Percentiles rank a stretch among this genome's conserved stretches.
These are phyloP conservation scores for Paspalum notatum DNA, from an alignment of 176 grass and related monocot species.

Conservation along the genomic window DNA sequence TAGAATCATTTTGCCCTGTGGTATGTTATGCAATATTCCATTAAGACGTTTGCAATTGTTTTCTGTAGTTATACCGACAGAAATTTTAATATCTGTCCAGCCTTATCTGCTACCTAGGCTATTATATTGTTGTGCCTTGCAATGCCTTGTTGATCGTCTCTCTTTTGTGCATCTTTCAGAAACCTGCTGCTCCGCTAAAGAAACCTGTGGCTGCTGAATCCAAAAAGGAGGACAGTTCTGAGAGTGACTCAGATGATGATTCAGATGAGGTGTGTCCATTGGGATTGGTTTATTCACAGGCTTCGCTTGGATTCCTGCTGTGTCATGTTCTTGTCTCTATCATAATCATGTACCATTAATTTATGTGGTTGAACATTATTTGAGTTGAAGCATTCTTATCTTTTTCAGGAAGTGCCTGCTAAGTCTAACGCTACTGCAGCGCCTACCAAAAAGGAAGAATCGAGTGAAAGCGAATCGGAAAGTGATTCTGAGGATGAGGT, in stretches of 20 bases:
- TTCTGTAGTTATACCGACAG: too few species aligned
- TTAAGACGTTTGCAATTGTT: too few species aligned
- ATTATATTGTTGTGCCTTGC: background rate
- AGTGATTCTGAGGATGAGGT: slow-evolving; percentile 56
- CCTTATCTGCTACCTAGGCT: background rate
- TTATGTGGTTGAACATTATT: background rate
- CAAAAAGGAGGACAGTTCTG: slow-evolving; percentile 35
- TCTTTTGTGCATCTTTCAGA: slow-evolving; percentile 9
- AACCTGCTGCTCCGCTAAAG: slow-evolving; percentile 43
- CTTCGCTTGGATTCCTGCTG: background rate
- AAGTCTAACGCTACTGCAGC: slow-evolving; percentile 21
- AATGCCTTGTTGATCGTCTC: background rate
- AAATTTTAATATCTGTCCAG: background rate
- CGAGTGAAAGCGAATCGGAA: slow-evolving; percentile 40
- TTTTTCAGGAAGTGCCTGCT: background rate
- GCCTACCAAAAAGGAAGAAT: slow-evolving; percentile 25
- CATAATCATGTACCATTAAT: background rate
- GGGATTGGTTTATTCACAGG: background rate
- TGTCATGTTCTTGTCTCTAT: background rate
- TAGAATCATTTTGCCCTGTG: background rate
- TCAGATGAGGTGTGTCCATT: slow-evolving; percentile 38
- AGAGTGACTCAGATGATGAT: slow-evolving; percentile 48
- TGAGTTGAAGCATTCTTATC: background rate
- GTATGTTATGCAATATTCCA: too few species aligned
- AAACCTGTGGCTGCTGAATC: slow-evolving; percentile 6